Percentiles rank a stretch among this genome's conserved stretches.
Evolutionary conservation across 106 monocot genomes (phyloP).

Genomic region (Ottelia alismoides): DNA sequence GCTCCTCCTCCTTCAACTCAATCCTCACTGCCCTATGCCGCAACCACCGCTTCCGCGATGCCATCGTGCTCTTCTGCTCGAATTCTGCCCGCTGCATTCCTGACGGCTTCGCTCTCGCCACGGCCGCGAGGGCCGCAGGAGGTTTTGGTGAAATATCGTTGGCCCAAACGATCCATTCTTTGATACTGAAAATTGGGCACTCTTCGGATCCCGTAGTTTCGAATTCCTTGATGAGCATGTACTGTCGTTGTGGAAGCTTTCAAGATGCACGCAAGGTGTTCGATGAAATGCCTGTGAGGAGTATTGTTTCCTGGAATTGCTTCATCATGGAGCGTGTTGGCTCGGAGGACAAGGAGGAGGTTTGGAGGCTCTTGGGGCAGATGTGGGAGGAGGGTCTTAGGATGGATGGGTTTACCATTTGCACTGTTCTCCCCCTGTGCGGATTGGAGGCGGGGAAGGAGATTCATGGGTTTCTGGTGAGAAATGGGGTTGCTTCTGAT

Average conservation of each 20-base stretch:
- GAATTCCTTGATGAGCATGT: conserved; percentile 43
- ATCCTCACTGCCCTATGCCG: conserved; percentile 40
- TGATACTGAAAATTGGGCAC: conserved; percentile 27
- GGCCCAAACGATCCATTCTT: conserved; percentile 26
- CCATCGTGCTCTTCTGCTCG: conserved; percentile 17
- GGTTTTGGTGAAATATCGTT: conserved; percentile 4
- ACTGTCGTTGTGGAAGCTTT: conserved; percentile 6
- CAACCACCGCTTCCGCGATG: conserved; percentile 9
- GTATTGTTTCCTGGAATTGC: conserved; percentile 48
- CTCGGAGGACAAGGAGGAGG: not conserved
- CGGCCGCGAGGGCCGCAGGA: conserved; percentile 30
- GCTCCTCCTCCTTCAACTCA: conserved; percentile 29
- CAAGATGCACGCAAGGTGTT: conserved; percentile 38
- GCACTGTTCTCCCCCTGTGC: conserved; percentile 32
- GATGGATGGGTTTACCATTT: conserved; percentile 53
- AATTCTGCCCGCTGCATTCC: conserved; percentile 13
- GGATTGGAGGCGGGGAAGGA: conserved; percentile 19
- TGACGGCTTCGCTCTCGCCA: conserved; percentile 57
- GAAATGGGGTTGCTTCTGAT: conserved; percentile 27
- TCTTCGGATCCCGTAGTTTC: conserved; percentile 26
- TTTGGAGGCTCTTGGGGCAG: conserved; percentile 22
- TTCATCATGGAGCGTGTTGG: conserved; percentile 23
- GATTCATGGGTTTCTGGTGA: conserved; percentile 49
- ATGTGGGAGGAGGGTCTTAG: conserved; percentile 42
- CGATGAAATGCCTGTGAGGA: conserved; percentile 51